Conservation (phyloP, 208 protist species). For the Acanthamoeba royreba region DNA sequence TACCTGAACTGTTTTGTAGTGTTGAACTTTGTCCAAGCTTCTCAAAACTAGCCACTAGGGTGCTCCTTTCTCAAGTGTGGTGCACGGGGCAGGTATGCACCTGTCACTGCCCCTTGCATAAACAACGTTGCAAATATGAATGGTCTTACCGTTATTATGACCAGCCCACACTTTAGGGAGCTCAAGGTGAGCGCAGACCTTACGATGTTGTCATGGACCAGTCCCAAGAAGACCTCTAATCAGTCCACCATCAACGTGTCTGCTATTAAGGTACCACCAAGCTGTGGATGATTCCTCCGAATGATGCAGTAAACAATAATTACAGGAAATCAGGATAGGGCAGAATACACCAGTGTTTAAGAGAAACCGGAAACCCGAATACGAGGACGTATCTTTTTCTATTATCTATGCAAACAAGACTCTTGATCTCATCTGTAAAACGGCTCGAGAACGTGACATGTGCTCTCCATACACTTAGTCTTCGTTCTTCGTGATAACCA, state of each 20-base stretch:
- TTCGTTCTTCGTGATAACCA: too few relatives aligned
- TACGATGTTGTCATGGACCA: not conserved
- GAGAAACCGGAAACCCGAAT: not conserved
- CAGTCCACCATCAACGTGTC: not conserved
- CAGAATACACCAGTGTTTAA: not conserved
- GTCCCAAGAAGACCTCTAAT: constrained; percentile 1
- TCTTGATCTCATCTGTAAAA: not conserved
- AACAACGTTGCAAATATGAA: not conserved
- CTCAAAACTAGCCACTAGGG: too few relatives aligned
- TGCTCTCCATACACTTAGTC: too few relatives aligned
- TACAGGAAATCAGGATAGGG: not conserved
- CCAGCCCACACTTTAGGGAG: not conserved
- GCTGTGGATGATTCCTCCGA: not conserved
- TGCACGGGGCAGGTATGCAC: not conserved
- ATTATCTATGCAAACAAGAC: constrained; percentile 10
- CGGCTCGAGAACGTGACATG: not conserved
- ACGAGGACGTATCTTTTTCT: constrained; percentile 7
- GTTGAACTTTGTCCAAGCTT: too few relatives aligned
- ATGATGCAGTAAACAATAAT: too few relatives aligned
- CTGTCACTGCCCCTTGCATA: too few relatives aligned
- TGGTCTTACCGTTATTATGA: not conserved
- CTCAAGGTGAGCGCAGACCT: not conserved
- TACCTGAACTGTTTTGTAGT: too few relatives aligned
- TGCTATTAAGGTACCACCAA: not conserved
- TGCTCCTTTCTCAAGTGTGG: constrained; percentile 15